Conservation (phyloP, 2,329 filamentous ascomycete genomes). For the Gliomastix tumulicola region DNA sequence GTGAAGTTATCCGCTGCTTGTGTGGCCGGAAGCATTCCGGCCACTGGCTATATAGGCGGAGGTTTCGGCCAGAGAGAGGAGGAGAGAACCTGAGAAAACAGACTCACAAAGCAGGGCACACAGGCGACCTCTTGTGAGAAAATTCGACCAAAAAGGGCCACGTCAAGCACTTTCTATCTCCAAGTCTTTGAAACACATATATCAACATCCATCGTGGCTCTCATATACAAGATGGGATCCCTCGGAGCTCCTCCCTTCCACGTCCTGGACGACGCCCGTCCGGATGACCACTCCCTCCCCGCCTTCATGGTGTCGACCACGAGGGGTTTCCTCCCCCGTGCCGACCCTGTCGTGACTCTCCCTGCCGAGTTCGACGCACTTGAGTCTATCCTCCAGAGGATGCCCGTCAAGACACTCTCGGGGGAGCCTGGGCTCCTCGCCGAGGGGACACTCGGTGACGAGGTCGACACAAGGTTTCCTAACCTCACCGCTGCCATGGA, state of each 20-base stretch:
- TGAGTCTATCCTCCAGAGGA: constrained; percentile 64
- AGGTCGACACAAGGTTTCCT: constrained; percentile 67
- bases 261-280: constrained; percentile 52
- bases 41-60: constrained; percentile 39
- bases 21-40: constrained; percentile 42
- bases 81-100: constrained; percentile 1
- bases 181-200: neutral
- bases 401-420: constrained; percentile 70
- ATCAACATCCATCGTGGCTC: neutral
- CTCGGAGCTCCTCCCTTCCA: constrained; percentile 32
- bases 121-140: neutral
- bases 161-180: neutral
- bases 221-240: constrained; percentile 23
- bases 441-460: constrained; percentile 63
- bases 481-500: constrained; percentile 71
- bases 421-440: constrained; percentile 75
- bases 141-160: neutral
- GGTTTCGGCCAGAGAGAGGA: constrained; percentile 13
- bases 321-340: constrained; percentile 67
- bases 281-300: constrained; percentile 51
- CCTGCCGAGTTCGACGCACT: constrained; percentile 68
- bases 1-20: constrained; percentile 17
- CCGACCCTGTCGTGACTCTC: constrained; percentile 54
- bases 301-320: constrained; percentile 75
- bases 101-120: too few species aligned